phyloP scores from a whole-genome alignment of 495 filamentous ascomycete species.

The Entonaema liquescens region DNA sequence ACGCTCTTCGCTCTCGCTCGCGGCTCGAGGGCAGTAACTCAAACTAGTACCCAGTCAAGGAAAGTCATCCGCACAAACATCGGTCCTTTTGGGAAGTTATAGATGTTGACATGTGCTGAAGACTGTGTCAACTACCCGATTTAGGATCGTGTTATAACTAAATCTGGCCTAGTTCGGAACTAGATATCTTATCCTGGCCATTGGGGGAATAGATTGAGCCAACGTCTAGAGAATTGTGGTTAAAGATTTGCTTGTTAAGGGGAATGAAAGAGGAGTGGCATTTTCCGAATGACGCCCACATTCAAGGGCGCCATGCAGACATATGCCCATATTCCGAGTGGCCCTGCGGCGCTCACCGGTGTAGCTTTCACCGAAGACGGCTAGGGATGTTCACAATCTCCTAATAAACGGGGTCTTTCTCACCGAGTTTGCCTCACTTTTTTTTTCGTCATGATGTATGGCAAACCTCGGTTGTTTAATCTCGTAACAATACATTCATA shows the following conservation, averaged over 20 bases:
- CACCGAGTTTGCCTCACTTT: slow-evolving; percentile 17
- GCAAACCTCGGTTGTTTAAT: neutral
- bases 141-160: slow-evolving; percentile 7
- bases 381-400: slow-evolving; percentile 3
- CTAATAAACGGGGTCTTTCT: slow-evolving; percentile 11
- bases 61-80: slow-evolving; percentile 26
- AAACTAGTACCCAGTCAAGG: slow-evolving; percentile 27
- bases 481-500: neutral
- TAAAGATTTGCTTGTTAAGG: slow-evolving; percentile 12
- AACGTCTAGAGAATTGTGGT: slow-evolving; percentile 1
- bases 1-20: slow-evolving; percentile 27
- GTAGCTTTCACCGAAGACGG: slow-evolving; percentile 22
- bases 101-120: slow-evolving; percentile 15
- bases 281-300: neutral
- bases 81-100: slow-evolving; percentile 40
- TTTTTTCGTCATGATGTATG: neutral
- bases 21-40: slow-evolving; percentile 24
- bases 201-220: slow-evolving; percentile 8
- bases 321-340: slow-evolving; percentile 12
- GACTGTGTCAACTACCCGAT: slow-evolving; percentile 27
- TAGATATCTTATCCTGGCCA: slow-evolving; percentile 21
- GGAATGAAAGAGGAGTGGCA: neutral
- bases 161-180: slow-evolving; percentile 22
- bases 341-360: slow-evolving; percentile 27
- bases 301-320: slow-evolving; percentile 10